Percentiles rank a stretch among this genome's conserved stretches.
Evolutionary conservation across 1,284 basidiomycete genomes (phyloP).

Genomic region (Polyporus tsugae): DNA sequence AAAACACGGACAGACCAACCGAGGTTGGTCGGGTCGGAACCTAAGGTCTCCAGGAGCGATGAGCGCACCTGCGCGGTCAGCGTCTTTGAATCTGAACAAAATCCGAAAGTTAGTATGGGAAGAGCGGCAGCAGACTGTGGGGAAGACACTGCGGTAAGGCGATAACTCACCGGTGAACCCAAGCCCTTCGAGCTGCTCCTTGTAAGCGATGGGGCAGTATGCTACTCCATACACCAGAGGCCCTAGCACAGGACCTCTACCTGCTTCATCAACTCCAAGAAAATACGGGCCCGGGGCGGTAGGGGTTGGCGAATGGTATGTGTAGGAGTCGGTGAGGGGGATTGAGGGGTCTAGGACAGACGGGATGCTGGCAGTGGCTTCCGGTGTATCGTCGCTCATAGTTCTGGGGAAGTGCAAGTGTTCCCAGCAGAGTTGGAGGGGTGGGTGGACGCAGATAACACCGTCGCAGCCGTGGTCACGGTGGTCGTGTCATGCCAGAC

Average conservation of each 20-base stretch:
- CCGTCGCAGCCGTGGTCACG: too few species aligned
- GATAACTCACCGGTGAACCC: slow-evolving; percentile 84
- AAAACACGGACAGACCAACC: slow-evolving; percentile 89
- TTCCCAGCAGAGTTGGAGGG: too few species aligned
- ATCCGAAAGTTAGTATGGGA: neutral
- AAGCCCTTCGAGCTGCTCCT: slow-evolving; percentile 76
- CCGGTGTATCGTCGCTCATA: slow-evolving; percentile 7
- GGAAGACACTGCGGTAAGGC: neutral
- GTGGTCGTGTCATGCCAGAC: too few species aligned
- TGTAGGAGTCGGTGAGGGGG: slow-evolving; percentile 75
- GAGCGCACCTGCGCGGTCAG: slow-evolving; percentile 81
- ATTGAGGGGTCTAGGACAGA: slow-evolving; percentile 43
- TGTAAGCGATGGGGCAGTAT: slow-evolving; percentile 87
- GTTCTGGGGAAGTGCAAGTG: too few species aligned
- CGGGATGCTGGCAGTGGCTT: slow-evolving; percentile 31
- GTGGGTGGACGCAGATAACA: too few species aligned
- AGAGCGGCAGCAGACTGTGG: too few species aligned
- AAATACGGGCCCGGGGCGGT: slow-evolving; percentile 78
- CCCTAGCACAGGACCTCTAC: slow-evolving; percentile 92
- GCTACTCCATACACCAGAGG: slow-evolving; percentile 97
- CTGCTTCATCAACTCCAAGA: slow-evolving; percentile 97
- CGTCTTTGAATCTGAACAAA: slow-evolving; percentile 85
- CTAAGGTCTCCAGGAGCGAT: slow-evolving; percentile 65
- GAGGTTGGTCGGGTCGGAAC: slow-evolving; percentile 71
- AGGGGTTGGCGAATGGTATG: slow-evolving; percentile 81